Evolutionary conservation across 1,284 basidiomycete species (phyloP), one percentile per base, ranked within the genome.

Genomic region (Porodaedalea pini): DNA sequence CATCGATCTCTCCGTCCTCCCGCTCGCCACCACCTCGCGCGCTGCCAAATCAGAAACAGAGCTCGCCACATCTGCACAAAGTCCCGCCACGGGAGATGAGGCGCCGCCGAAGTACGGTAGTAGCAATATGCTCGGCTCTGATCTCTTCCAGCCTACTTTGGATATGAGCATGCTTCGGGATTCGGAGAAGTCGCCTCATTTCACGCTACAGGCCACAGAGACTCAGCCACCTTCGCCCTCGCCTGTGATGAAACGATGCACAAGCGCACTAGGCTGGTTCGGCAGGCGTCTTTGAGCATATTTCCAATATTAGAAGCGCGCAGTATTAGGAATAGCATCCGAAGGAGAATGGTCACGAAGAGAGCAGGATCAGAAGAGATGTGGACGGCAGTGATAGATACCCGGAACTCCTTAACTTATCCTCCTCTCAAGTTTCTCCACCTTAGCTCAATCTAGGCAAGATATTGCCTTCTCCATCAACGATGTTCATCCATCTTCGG

Each of bases 1-100:
- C 61, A 71, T 86, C 53, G 76, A 83, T 47, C 68, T 86, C 21
- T 62, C 67, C 45, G 61, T 82, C 45, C 64, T 64, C 2, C 62
- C 61, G 3, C 52, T 64, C 0, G 10, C 36, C 3, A 34, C 31
- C 29, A 32, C 19, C 39, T 34, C 34, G 23, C 56, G 51, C 25
- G 37, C 44, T 19, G 34, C 51, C 8, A 56, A 54, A 37, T 53
- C 56, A 3, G 48, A 61, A 36, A 43, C 49, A 19, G 55, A 62
- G 15, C 23, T 44, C n/a, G n/a, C 32, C 19, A 21, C 49, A 41
- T 27, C 48, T 39, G 8, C 50, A 54, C 29, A 17, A 34, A 34
- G 10, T 31, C n/a, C 51, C 54, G 10, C 8, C 32, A 39, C 17
- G 3, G 17, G 15, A 25, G 54, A 41, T 8, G 41, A 25, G 6